Percentiles rank a stretch among this genome's conserved stretches.
Conservation (phyloP, 257 asterid species). For the Coffea eugenioides region DNA sequence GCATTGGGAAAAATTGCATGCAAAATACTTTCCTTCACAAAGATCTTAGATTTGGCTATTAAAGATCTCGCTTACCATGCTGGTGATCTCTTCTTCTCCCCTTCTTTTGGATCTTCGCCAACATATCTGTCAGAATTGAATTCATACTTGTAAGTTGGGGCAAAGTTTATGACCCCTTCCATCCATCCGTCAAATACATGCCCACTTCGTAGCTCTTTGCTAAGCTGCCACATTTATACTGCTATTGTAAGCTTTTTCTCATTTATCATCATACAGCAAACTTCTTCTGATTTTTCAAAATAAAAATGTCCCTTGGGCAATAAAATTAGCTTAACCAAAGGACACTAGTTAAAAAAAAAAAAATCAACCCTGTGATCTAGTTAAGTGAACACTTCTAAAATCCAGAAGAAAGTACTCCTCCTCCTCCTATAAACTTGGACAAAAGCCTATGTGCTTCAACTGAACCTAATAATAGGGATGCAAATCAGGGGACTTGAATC, state of each 20-base stretch:
- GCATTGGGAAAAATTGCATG: not conserved
- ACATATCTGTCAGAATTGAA: constrained; percentile 66
- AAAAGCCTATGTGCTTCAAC: not conserved
- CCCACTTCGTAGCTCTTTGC: constrained; percentile 69
- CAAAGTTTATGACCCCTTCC: constrained; percentile 80
- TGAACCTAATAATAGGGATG: not conserved
- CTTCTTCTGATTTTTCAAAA: not conserved
- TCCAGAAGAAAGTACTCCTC: not conserved
- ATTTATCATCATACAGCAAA: not conserved
- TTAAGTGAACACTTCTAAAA: not conserved
- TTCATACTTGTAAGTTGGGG: constrained; percentile 91
- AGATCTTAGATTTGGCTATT: not conserved
- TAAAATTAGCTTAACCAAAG: no score
- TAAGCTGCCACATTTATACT: constrained; percentile 44
- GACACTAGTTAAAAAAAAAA: not conserved
- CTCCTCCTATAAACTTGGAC: no score
- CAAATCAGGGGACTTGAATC: not conserved
- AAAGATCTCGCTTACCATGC: constrained; percentile 63
- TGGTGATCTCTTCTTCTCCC: constrained; percentile 90
- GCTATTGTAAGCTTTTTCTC: constrained; percentile 13
- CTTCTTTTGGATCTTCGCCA: constrained; percentile 68
- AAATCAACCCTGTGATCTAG: not conserved
- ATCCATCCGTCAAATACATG: constrained; percentile 87
- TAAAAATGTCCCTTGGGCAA: not conserved
- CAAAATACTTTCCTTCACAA: not conserved